Percentiles rank a stretch among this genome's conserved stretches.
phyloP scores from a whole-genome alignment of 768 basidiomycete species.

The Rhodotorula diobovata region DNA sequence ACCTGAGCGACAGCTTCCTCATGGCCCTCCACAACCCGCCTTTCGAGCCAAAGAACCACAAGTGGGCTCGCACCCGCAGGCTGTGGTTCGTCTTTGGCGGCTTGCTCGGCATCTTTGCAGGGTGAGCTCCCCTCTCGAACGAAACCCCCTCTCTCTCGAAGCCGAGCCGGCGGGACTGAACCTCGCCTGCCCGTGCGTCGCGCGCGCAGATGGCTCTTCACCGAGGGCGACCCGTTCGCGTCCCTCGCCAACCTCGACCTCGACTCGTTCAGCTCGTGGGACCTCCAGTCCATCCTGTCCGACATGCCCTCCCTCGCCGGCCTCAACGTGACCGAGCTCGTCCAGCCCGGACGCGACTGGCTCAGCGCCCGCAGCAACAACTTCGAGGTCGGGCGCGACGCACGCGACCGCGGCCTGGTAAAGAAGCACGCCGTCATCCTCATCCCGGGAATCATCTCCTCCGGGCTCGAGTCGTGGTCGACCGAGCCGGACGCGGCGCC shows the following conservation, averaged over 20 bases:
- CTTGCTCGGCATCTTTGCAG: constrained; percentile 19
- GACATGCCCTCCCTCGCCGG: constrained; percentile 28
- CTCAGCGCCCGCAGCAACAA: constrained; percentile 14
- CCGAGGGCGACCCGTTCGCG: constrained; percentile 31
- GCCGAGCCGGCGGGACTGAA: too few species aligned
- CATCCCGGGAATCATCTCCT: constrained; percentile 41
- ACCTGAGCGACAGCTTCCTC: constrained; percentile 31
- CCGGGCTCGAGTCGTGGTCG: constrained; percentile 85
- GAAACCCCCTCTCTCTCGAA: too few species aligned
- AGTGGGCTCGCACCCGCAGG: constrained; percentile 4
- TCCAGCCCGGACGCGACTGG: constrained; percentile 34
- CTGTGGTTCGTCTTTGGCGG: constrained; percentile 19
- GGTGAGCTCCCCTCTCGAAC: not conserved
- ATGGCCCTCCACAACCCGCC: constrained; percentile 21
- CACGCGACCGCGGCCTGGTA: constrained; percentile 19
- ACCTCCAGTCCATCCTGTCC: constrained; percentile 25
- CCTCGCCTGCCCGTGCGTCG: too few species aligned
- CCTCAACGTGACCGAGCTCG: constrained; percentile 24
- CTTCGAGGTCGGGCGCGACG: constrained; percentile 40
- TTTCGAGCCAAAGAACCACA: constrained; percentile 27
- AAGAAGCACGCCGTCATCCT: constrained; percentile 43
- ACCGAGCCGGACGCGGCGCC: constrained; percentile 74
- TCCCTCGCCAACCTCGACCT: constrained; percentile 26
- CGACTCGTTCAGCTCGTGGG: constrained; percentile 20
- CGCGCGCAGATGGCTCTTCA: constrained; percentile 27